phyloP scores from a whole-genome alignment of 805 yeast genomes.

The Candida taoyuanica region DNA sequence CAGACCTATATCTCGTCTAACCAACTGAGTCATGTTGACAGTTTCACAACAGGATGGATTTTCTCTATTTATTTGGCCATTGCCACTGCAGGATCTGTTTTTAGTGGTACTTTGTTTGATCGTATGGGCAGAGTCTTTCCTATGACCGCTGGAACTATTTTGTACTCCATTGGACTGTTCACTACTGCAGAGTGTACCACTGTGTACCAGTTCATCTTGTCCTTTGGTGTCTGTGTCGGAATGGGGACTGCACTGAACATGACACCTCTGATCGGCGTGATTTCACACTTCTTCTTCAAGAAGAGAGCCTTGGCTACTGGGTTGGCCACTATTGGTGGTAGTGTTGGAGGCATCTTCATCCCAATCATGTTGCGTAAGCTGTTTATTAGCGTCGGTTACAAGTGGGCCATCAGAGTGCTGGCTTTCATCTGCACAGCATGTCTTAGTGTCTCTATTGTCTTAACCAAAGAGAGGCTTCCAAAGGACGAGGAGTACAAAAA shows the following conservation, averaged over 20 bases:
- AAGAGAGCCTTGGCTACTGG: constrained; percentile 57
- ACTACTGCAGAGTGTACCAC: constrained; percentile 49
- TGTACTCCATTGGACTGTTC: constrained; percentile 49
- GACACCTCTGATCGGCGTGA: constrained; percentile 56
- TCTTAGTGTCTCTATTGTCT: constrained; percentile 30
- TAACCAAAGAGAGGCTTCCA: constrained; percentile 41
- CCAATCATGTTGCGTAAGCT: constrained; percentile 50
- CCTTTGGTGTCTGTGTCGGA: constrained; percentile 56
- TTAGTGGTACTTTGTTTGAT: constrained; percentile 61
- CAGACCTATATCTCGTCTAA: constrained; percentile 53
- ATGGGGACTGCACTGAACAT: constrained; percentile 55
- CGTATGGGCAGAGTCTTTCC: constrained; percentile 49
- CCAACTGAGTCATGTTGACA: constrained; percentile 46
- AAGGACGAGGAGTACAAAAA: constrained; percentile 28
- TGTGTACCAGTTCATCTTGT: constrained; percentile 56
- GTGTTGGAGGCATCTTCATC: constrained; percentile 54
- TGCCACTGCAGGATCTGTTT: constrained; percentile 46
- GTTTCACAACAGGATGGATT: constrained; percentile 56
- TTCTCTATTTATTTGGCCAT: constrained; percentile 56
- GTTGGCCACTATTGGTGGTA: constrained; percentile 48
- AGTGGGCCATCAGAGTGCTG: constrained; percentile 56
- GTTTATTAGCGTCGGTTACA: constrained; percentile 46
- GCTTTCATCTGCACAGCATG: constrained; percentile 44
- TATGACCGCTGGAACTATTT: constrained; percentile 38
- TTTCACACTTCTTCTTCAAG: constrained; percentile 61